phyloP scores from a whole-genome alignment of 2,329 filamentous ascomycete genomes.

The Raffaelea deltoideospora region DNA sequence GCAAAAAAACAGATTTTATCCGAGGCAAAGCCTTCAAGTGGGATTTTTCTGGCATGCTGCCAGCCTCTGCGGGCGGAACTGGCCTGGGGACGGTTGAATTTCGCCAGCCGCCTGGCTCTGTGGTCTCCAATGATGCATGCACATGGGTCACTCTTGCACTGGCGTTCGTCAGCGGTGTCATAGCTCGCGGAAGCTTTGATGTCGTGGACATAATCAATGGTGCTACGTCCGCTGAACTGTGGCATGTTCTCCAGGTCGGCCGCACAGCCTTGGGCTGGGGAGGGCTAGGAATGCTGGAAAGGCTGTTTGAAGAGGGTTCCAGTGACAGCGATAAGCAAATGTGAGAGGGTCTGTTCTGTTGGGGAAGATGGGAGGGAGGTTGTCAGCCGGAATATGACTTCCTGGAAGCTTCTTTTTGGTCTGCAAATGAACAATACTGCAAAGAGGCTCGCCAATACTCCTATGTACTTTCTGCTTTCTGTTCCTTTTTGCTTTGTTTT shows the following conservation, averaged over 20 bases:
- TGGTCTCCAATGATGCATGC: conserved; percentile 14
- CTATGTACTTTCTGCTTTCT: too few relatives aligned
- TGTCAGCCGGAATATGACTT: too few relatives aligned
- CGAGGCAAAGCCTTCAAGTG: conserved; percentile 25
- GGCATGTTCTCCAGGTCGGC: conserved; percentile 12
- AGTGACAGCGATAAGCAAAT: conserved; percentile 2
- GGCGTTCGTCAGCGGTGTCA: conserved; percentile 18
- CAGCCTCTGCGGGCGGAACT: not conserved
- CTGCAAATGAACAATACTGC: too few relatives aligned
- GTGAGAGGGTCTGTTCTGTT: not conserved
- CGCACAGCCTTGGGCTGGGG: conserved; percentile 14
- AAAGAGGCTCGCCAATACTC: too few relatives aligned
- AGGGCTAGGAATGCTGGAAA: conserved; percentile 13
- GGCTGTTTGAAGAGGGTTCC: conserved; percentile 7
- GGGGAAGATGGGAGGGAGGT: not conserved
- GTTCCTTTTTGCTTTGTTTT: not conserved
- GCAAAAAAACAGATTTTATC: conserved; percentile 18
- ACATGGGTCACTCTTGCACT: conserved; percentile 18
- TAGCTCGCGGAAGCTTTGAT: conserved; percentile 5
- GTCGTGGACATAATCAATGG: conserved; percentile 5
- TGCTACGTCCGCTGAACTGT: conserved; percentile 12
- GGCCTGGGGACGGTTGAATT: conserved; percentile 21
- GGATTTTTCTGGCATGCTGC: conserved; percentile 19
- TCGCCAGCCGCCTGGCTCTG: conserved; percentile 20
- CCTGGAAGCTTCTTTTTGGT: too few relatives aligned